Base-by-base conservation (phyloP, 306 rosid species). In the Vigna radiata region DNA sequence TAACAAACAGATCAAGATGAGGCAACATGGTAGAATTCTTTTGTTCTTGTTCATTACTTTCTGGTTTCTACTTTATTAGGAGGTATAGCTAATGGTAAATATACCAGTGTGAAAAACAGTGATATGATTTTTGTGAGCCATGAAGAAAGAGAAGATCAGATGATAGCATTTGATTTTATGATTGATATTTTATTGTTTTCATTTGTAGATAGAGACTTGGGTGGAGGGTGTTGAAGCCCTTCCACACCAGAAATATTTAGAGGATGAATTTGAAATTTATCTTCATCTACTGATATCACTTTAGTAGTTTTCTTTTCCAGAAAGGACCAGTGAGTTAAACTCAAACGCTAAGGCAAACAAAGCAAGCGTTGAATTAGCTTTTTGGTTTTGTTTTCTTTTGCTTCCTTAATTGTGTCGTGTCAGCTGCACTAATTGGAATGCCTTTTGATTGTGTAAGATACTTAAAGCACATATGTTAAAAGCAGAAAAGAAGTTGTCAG, bases 1-100 rank as follows among this genome's bases (percentile, higher is more conserved):
- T 14, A 58, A 91, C 97, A 64, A 83, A 75, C 66, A 33, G 90
- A 80, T 86, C 92, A 95, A 70, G 63, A 81, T 4, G 49, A 44
- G 43, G 15, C 41, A 63, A 63, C 27, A 23, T 1, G 73, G 58
- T 49, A 77, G 11, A 18, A 12, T 73, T 66, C 4, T 33, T 54
- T 71, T 41, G 33, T 61, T 29, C 41, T 53, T 52, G 10, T 27
- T 68, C 68, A 58, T 77, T 70, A 61, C 23, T 77, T 46, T 66
- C 44, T 77, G 23, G 11, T 37, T 59, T 69, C 33, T 74, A 31
- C 3, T 83, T 56, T 58, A 41, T 61, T 73, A 31, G 8, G 70
- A 48, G 68, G 75, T 73, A 62, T 54, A 64, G 52, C 72, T 46
- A 55, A 60, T 76, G 29, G 73, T 36, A 37, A n/a, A n/a, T 60